A percentile compares a stretch with the other conserved stretches of the same genome.
These are phyloP conservation scores for Pigoraptor vietnamica DNA, from an alignment of 78 protist genomes.

Conservation along the genomic window DNA sequence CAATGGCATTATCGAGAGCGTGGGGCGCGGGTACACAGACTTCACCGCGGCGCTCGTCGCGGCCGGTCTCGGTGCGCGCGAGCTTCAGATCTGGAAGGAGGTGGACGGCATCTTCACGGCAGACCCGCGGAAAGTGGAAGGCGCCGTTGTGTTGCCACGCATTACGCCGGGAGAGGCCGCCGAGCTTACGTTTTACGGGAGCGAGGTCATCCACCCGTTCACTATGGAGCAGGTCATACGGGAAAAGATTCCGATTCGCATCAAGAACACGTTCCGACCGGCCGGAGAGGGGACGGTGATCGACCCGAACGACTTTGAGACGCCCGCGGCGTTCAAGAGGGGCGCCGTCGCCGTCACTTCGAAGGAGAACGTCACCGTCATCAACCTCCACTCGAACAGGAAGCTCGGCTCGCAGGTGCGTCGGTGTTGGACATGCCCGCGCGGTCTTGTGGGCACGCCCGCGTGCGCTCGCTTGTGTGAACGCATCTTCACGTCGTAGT, in stretches of 20 bases:
- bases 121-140: conserved; percentile 16
- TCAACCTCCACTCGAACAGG: not conserved
- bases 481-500: no score
- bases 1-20: conserved; percentile 14
- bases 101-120: conserved; percentile 42
- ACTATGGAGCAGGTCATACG: conserved; percentile 26
- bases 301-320: not conserved
- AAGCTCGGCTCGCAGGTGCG: not conserved
- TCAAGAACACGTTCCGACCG: conserved; percentile 26
- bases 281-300: not conserved
- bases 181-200: conserved; percentile 18
- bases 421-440: no score
- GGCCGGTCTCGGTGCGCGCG: conserved; percentile 20
- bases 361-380: conserved; percentile 6
- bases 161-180: conserved; percentile 32
- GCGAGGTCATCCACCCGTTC: conserved; percentile 34
- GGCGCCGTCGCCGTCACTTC: conserved; percentile 10
- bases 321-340: not conserved
- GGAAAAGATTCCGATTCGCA: conserved; percentile 25
- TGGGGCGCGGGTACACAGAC: conserved; percentile 42
- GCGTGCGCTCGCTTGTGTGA: no score
- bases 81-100: conserved; percentile 14
- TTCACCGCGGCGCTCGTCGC: conserved; percentile 36
- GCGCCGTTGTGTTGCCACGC: not conserved
- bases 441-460: no score